Evolutionary conservation across 73 alveolate genomes (phyloP).

Genomic region (Paramecium pentaurelia): DNA sequence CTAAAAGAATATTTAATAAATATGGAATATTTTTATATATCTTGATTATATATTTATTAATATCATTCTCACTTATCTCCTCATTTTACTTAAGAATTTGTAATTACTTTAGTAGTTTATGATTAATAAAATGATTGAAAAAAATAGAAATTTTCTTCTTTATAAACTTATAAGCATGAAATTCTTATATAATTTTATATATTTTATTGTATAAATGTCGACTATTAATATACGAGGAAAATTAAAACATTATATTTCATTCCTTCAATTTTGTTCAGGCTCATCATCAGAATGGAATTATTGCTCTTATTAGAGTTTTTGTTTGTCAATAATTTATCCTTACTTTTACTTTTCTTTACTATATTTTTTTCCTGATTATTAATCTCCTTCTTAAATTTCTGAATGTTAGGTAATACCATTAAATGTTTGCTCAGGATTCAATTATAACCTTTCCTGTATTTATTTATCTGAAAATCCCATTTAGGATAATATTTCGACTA

Average conservation of each 20-base stretch:
- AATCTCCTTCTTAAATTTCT: not conserved
- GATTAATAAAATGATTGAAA: not conserved
- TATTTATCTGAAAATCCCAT: not conserved
- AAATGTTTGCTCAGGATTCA: not conserved
- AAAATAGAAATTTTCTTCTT: not conserved
- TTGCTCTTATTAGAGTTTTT: not conserved
- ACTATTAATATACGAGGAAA: not conserved
- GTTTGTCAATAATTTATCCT: not conserved
- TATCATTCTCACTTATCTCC: not conserved
- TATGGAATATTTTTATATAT: not conserved
- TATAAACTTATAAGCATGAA: not conserved
- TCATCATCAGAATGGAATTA: not conserved
- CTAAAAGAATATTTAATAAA: not conserved
- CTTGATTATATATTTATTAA: not conserved
- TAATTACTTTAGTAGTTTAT: not conserved
- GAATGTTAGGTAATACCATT: not conserved
- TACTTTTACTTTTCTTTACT: not conserved
- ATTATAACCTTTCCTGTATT: not conserved
- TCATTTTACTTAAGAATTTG: not conserved
- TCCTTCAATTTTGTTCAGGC: not conserved
- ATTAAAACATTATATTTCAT: not conserved
- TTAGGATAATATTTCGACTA: not conserved
- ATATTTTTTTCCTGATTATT: not conserved
- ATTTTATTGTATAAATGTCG: not conserved
- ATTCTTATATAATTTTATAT: not conserved